These are phyloP conservation scores for Kingdonia uniflora DNA, from an alignment of 164 flowering plant genomes.

Conservation along the genomic window DNA sequence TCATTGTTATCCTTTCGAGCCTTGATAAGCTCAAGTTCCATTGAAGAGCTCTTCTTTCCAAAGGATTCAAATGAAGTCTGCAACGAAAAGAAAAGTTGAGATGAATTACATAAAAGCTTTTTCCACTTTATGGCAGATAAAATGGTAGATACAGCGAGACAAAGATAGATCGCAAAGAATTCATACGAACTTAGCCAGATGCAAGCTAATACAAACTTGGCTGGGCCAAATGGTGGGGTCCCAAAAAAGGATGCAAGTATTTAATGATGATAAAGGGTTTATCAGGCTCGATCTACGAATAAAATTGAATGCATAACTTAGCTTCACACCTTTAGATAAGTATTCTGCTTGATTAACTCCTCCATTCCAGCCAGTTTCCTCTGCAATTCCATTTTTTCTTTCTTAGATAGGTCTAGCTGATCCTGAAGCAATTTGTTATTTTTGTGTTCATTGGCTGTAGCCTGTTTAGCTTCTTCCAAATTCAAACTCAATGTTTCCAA, in stretches of 20 bases:
- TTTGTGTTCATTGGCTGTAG: conserved; percentile 49
- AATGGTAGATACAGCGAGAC: no score
- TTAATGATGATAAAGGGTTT: no score
- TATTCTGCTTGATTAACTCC: conserved; percentile 62
- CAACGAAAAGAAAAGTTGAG: conserved; percentile 2
- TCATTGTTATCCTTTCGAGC: conserved; percentile 37
- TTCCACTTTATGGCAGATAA: no score
- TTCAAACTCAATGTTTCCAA: conserved; percentile 49
- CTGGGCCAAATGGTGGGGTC: no score
- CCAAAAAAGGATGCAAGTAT: no score
- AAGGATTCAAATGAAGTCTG: conserved; percentile 59
- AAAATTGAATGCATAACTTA: no score
- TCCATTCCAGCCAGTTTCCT: conserved; percentile 38
- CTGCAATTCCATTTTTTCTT: conserved; percentile 63
- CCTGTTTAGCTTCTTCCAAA: conserved; percentile 70
- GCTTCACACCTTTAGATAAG: conserved; percentile 40
- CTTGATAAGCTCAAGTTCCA: conserved; percentile 54
- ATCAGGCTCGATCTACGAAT: no score
- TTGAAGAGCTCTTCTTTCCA: conserved; percentile 41
- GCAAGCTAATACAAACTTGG: no score
- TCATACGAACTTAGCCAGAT: background rate
- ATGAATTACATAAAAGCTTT: background rate
- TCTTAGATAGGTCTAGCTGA: conserved; percentile 52
- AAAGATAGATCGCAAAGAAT: background rate
- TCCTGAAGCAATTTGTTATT: conserved; percentile 52